Evolutionary conservation across 768 basidiomycete genomes (phyloP).

Genomic region (Trametes coccinea): DNA sequence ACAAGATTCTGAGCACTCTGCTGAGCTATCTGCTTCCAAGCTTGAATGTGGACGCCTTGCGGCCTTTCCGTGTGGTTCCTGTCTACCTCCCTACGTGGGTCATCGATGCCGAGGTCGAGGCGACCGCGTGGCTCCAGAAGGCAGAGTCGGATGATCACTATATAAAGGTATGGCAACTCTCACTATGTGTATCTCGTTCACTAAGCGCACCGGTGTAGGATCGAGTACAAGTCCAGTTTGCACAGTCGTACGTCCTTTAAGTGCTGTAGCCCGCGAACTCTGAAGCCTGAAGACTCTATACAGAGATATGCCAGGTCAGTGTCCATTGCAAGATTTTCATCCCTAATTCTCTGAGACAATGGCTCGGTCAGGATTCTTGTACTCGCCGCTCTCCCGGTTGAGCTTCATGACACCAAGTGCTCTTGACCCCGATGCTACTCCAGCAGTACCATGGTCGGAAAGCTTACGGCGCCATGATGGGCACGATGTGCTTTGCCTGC

Average conservation of each 20-base stretch:
- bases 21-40: constrained; percentile 41
- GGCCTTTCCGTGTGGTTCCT: constrained; percentile 49
- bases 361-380: constrained; percentile 41
- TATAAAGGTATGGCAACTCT: constrained; percentile 32
- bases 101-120: constrained; percentile 54
- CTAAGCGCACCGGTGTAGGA: neutral
- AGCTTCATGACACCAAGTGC: constrained; percentile 37
- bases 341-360: neutral
- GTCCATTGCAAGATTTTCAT: too few relatives aligned
- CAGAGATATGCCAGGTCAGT: constrained; percentile 22
- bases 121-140: constrained; percentile 32
- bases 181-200: neutral
- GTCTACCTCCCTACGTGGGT: constrained; percentile 68
- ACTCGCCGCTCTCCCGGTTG: constrained; percentile 47
- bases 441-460: constrained; percentile 47
- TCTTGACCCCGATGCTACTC: constrained; percentile 18
- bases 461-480: constrained; percentile 50
- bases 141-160: constrained; percentile 19
- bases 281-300: neutral
- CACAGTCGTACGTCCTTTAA: constrained; percentile 4
- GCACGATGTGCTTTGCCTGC: constrained; percentile 53
- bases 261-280: neutral
- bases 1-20: constrained; percentile 30
- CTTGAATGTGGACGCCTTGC: constrained; percentile 40
- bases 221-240: constrained; percentile 4